These are phyloP conservation scores for Trichoderma asperelloides DNA, from an alignment of 495 filamentous ascomycete genomes.

Conservation along the genomic window DNA sequence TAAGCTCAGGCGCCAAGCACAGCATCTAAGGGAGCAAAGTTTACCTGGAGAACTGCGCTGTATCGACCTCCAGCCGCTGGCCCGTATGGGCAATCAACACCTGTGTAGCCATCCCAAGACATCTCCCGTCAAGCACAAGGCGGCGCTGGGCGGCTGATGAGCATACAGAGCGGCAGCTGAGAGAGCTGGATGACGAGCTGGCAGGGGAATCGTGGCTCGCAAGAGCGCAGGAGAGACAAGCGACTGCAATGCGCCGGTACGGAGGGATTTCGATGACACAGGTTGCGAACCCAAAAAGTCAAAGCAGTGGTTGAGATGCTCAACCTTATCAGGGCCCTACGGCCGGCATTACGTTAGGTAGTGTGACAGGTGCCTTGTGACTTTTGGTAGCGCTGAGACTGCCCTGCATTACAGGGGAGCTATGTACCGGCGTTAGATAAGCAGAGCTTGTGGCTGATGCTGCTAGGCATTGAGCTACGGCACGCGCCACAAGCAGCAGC, in stretches of 20 bases:
- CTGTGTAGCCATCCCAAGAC: constrained; percentile 52
- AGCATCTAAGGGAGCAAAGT: constrained; percentile 20
- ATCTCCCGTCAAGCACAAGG: constrained; percentile 20
- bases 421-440: neutral
- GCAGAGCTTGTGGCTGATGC: neutral
- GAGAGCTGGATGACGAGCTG: neutral
- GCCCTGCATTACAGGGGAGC: neutral
- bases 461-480: neutral
- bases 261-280: neutral
- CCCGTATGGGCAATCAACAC: constrained; percentile 85
- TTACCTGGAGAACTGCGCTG: constrained; percentile 59
- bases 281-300: neutral
- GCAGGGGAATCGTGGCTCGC: no score
- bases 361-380: constrained; percentile 11
- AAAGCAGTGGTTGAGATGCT: neutral
- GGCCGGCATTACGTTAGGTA: neutral
- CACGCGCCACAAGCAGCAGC: neutral
- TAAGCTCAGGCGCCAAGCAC: neutral
- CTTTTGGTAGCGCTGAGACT: neutral
- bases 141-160: neutral
- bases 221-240: neutral
- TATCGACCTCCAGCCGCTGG: constrained; percentile 67
- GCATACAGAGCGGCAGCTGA: neutral
- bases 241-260: neutral
- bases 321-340: neutral